Conservation (phyloP, 2,329 filamentous ascomycete species). For the Paramyrothecium roridum region DNA sequence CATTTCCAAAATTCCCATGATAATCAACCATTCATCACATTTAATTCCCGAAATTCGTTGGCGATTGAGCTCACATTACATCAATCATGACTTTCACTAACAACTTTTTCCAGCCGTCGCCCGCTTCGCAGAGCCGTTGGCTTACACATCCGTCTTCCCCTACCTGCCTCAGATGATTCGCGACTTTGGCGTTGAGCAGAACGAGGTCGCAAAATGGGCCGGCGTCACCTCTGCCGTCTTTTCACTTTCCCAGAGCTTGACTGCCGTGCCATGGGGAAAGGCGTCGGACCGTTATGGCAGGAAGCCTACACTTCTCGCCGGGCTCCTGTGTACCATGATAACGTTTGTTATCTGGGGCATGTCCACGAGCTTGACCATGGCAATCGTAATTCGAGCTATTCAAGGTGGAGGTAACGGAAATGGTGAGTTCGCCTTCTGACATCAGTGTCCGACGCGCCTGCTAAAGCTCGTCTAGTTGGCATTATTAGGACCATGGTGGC, state of each 20-base stretch:
- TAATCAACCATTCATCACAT: background rate
- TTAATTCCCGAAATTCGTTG: no score
- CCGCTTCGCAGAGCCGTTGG: constrained; percentile 72
- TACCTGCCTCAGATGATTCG: constrained; percentile 78
- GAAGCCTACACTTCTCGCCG: constrained; percentile 75
- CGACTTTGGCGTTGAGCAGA: constrained; percentile 68
- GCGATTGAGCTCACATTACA: constrained; percentile 2
- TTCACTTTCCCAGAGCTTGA: constrained; percentile 67
- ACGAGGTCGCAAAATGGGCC: constrained; percentile 78
- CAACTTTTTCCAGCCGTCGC: constrained; percentile 58
- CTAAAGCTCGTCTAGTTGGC: constrained; percentile 52
- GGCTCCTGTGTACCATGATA: constrained; percentile 74
- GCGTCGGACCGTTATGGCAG: constrained; percentile 77
- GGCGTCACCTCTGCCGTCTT: constrained; percentile 71
- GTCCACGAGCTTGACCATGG: constrained; percentile 75
- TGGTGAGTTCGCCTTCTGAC: constrained; percentile 36
- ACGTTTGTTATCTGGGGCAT: constrained; percentile 82
- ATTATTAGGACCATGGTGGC: constrained; percentile 91
- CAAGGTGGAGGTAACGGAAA: constrained; percentile 86
- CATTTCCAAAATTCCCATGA: constrained; percentile 1
- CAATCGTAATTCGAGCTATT: constrained; percentile 73
- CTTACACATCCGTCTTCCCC: constrained; percentile 70
- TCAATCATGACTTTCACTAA: constrained; percentile 22
- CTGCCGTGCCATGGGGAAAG: constrained; percentile 72
- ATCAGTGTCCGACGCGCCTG: no score